Conservation (phyloP, 1,284 basidiomycete genomes). For the Ceratobasidium sp. region DNA sequence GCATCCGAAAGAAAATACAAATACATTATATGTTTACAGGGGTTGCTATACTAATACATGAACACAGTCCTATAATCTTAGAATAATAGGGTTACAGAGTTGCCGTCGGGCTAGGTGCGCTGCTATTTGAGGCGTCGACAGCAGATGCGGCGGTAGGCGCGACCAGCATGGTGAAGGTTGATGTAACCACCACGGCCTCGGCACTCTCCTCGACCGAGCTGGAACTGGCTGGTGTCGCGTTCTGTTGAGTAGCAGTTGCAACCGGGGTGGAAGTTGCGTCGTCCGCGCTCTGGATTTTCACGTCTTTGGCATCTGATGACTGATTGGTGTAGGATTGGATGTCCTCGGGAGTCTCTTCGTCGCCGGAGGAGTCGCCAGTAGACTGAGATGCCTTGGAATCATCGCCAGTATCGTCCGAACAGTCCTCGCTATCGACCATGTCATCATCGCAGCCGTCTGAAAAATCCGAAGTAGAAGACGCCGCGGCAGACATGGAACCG, state of each 20-base stretch:
- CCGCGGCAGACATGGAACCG: too few relatives aligned
- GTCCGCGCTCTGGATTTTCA: background rate
- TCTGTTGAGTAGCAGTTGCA: background rate
- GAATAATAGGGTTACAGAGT: background rate
- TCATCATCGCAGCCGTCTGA: slow-evolving; percentile 20
- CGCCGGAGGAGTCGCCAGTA: background rate
- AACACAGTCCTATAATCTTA: too few relatives aligned
- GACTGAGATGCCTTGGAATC: background rate
- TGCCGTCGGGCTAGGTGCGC: background rate
- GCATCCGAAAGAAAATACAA: slow-evolving; percentile 1
- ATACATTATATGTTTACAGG: background rate
- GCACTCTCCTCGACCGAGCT: background rate
- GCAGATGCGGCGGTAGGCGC: background rate
- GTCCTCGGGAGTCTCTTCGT: background rate
- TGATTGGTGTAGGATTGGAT: background rate
- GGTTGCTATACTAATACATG: background rate
- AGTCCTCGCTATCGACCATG: background rate
- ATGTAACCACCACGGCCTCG: slow-evolving; percentile 10
- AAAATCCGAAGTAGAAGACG: background rate
- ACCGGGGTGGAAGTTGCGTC: background rate
- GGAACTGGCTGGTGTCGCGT: background rate
- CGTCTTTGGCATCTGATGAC: too few relatives aligned
- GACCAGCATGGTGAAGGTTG: slow-evolving; percentile 31
- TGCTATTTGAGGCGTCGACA: background rate
- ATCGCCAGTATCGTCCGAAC: background rate